Evolutionary conservation across 78 protist genomes (phyloP).

Genomic region (Dictyostelium citrinum): DNA sequence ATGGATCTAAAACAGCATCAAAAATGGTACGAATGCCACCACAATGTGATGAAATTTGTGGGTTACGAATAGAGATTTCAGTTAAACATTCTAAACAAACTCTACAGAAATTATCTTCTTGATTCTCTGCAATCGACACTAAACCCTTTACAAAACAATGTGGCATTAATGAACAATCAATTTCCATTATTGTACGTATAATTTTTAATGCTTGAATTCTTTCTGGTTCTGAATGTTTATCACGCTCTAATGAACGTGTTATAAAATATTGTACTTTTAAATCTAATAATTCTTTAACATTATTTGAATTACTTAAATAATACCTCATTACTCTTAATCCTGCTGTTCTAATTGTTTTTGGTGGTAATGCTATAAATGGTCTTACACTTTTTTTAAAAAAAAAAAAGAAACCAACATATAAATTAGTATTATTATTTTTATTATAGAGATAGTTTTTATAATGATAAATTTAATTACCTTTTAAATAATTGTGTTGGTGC

Average conservation of each 20-base stretch:
- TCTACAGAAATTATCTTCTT: slow-evolving; percentile 65
- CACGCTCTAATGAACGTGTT: slow-evolving; percentile 62
- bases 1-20: slow-evolving; percentile 60
- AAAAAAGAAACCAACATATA: too few species aligned
- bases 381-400: slow-evolving; percentile 40
- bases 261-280: slow-evolving; percentile 52
- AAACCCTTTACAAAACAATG: slow-evolving; percentile 49
- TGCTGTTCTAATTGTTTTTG: slow-evolving; percentile 74
- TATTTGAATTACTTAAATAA: slow-evolving; percentile 11
- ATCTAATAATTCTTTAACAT: slow-evolving; percentile 2
- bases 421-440: too few species aligned
- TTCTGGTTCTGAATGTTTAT: slow-evolving; percentile 65
- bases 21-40: slow-evolving; percentile 62
- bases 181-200: slow-evolving; percentile 55
- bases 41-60: slow-evolving; percentile 58
- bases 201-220: slow-evolving; percentile 68
- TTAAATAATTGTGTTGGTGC: background rate
- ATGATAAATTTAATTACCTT: slow-evolving; percentile 21
- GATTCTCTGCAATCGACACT: slow-evolving; percentile 54
- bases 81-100: slow-evolving; percentile 43
- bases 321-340: slow-evolving; percentile 50
- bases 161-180: slow-evolving; percentile 62
- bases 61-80: slow-evolving; percentile 69
- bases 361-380: slow-evolving; percentile 60
- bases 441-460: background rate